Base-by-base conservation (phyloP, 2,329 filamentous ascomycete genomes). In the Dothistroma pini region DNA sequence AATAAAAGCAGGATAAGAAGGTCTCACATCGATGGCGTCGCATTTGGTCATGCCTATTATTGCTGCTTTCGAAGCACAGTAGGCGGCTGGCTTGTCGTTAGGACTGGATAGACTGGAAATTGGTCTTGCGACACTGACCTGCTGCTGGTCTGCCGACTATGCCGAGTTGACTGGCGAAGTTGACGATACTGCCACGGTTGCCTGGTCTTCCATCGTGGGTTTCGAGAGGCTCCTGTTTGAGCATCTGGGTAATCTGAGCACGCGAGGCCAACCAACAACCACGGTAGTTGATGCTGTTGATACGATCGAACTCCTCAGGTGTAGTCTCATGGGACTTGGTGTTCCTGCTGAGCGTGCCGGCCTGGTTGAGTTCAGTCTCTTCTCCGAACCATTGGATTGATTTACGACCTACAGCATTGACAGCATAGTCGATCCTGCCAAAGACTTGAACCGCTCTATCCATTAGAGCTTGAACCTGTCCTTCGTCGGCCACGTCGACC, bases 11-110 rank as follows among this genome's bases (percentile, higher is more conserved):
- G 48, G 5, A 19, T 16, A 12, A 21, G 19, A 25, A 48, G 16
- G 25, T 68, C 74, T 63, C 57, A 79, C 78, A 65, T 81, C 77
- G 44, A 81, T 77, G n/a, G 79, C 79, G 71, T 81, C 79, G 54
- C 75, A 76, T 60, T 75, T 78, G 3, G 80, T 81, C 71, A 81
- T 70, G 41, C 74, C 74, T 8, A 80, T 76, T 0, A 81, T 75
- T 0, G 78, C 80, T 4, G 78, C 77, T 57, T 81, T 81, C 5
- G 75, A 76, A 1, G 78, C 78, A 58, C 75, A 78, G 60, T 82
- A 82, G 2, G 76, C 76, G 1, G 78, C 78, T 80, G 38, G 4
- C 7, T 31, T 25, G 16, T 11, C 8, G 11, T 51, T 12, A 58
- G 25, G 8, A 21, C 22, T 31, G 16, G 34, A 16, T 21, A 21